Conservation (phyloP, 2,329 filamentous ascomycete genomes). For the Trichothecium roseum region DNA sequence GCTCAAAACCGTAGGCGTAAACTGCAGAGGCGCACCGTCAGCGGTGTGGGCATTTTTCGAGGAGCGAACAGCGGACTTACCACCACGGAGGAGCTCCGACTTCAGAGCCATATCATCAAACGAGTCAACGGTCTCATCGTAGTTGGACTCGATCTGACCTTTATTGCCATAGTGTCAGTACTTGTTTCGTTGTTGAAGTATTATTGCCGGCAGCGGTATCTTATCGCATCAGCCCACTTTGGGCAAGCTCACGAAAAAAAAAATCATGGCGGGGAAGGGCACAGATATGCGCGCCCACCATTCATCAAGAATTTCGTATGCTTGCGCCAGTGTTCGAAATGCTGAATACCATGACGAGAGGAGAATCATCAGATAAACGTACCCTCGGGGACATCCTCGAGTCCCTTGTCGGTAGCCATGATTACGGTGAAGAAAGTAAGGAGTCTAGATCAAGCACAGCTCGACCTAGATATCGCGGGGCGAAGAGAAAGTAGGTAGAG, state of each 20-base stretch:
- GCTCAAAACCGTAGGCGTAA: conserved; percentile 99
- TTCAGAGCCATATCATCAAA: conserved; percentile 98
- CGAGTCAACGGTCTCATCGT: conserved; percentile 98
- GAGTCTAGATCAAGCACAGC: conserved; percentile 67
- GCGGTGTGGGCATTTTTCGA: conserved; percentile 4
- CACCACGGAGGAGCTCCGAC: conserved; percentile 94
- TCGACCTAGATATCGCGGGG: conserved; percentile 55
- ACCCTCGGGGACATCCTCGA: conserved; percentile 96
- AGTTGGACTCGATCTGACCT: conserved; percentile 99
- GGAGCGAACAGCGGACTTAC: conserved; percentile 22
- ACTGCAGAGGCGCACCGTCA: conserved; percentile 34
- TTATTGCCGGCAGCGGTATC: not conserved
- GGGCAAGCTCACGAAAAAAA: conserved; percentile 3
- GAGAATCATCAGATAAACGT: conserved; percentile 31
- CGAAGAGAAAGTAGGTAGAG: conserved; percentile 16
- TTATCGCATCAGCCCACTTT: conserved; percentile 1
- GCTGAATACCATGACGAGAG: too few species aligned
- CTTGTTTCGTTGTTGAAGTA: not conserved
- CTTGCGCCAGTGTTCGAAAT: not conserved
- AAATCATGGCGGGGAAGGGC: conserved; percentile 3
- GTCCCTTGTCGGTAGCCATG: conserved; percentile 97
- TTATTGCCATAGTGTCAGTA: conserved; percentile 17
- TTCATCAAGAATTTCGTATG: not conserved
- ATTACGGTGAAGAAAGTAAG: conserved; percentile 57
- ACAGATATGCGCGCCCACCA: conserved; percentile 1